phyloP scores from a whole-genome alignment of 2,329 filamentous ascomycete species.

The Diaporthe caulivora region DNA sequence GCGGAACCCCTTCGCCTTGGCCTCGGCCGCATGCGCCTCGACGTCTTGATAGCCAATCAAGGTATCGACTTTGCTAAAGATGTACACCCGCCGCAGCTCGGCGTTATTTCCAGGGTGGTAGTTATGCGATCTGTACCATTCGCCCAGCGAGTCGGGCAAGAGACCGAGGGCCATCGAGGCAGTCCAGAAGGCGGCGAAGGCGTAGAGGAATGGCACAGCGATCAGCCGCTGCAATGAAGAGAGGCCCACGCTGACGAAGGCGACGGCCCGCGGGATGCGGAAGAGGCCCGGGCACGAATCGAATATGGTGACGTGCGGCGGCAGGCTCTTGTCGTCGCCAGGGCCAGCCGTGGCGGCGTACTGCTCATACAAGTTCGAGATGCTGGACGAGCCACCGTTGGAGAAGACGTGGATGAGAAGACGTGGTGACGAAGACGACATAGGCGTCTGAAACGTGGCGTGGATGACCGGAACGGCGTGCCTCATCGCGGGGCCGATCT shows the following conservation, averaged over 20 bases:
- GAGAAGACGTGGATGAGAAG: conserved; percentile 65
- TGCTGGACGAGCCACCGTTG: conserved; percentile 62
- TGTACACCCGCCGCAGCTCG: conserved; percentile 61
- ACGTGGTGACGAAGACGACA: conserved; percentile 49
- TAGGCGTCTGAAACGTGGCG: conserved; percentile 48
- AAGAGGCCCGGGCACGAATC: conserved; percentile 62
- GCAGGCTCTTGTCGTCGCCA: conserved; percentile 46
- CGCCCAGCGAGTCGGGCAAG: conserved; percentile 49
- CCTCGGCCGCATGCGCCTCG: conserved; percentile 59
- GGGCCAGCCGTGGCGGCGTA: conserved; percentile 39
- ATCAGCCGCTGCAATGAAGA: conserved; percentile 47
- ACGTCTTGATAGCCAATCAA: conserved; percentile 61
- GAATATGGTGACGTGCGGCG: conserved; percentile 57
- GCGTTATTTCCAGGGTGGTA: conserved; percentile 46
- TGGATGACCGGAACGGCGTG: conserved; percentile 52
- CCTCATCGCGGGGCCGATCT: conserved; percentile 51
- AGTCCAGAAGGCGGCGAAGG: conserved; percentile 46
- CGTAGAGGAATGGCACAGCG: conserved; percentile 50
- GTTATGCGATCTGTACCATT: conserved; percentile 47
- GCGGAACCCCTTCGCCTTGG: conserved; percentile 53
- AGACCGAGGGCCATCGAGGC: conserved; percentile 47
- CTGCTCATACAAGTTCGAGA: conserved; percentile 52
- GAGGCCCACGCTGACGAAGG: conserved; percentile 53
- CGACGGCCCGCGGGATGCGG: conserved; percentile 53
- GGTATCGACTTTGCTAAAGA: conserved; percentile 62